Evolutionary conservation across 1,139 yeast genomes (phyloP).

Genomic region (Kluyveromyces marxianus): DNA sequence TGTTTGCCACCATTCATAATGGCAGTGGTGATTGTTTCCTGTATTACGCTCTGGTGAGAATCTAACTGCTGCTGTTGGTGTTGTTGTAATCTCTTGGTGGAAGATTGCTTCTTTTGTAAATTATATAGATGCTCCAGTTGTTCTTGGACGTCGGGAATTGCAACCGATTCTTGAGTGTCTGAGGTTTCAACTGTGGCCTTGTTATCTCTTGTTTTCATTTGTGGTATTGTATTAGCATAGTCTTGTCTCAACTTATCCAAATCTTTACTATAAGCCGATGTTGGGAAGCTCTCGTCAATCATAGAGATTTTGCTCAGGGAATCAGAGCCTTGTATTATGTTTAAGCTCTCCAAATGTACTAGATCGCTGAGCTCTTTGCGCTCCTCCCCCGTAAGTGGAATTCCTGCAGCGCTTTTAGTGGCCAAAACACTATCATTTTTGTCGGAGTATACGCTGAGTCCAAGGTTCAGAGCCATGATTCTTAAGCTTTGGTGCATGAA

Average conservation of each 20-base stretch:
- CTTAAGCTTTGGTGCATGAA: conserved; percentile 4
- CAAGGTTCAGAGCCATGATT: background rate
- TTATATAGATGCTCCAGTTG: conserved; percentile 6
- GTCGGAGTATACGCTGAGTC: conserved; percentile 1
- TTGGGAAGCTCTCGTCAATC: conserved; percentile 30
- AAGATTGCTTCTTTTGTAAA: conserved; percentile 1
- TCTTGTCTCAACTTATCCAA: background rate
- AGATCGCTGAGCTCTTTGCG: conserved; percentile 12
- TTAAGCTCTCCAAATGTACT: conserved; percentile 33
- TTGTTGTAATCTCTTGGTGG: background rate
- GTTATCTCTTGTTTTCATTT: background rate
- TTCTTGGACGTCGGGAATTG: conserved; percentile 6
- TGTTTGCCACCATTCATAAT: too few relatives aligned
- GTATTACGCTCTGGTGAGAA: background rate
- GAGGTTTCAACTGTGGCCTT: background rate
- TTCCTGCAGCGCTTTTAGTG: background rate
- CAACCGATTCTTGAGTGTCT: background rate
- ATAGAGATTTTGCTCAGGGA: conserved; percentile 43
- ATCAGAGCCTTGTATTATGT: conserved; percentile 47
- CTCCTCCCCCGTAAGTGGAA: background rate
- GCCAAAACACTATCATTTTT: background rate
- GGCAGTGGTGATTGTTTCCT: background rate
- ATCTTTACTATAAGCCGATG: background rate
- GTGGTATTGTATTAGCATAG: background rate
- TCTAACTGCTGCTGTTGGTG: background rate